Evolutionary conservation across 345 rosid species (phyloP).

Genomic region (Gossypium arboreum): DNA sequence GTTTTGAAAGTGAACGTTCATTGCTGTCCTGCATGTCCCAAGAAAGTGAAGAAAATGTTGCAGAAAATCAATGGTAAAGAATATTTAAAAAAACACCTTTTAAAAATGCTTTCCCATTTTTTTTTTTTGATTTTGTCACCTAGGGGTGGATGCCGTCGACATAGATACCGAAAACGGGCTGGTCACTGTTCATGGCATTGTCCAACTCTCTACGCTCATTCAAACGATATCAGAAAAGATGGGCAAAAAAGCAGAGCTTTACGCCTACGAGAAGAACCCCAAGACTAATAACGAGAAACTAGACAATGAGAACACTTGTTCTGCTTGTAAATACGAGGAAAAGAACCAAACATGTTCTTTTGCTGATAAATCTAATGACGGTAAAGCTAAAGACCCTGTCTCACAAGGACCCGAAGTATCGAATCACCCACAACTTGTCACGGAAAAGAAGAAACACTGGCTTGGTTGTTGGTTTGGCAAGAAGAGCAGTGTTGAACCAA

Average conservation of each 20-base stretch:
- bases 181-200: conserved; percentile 17
- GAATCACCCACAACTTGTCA: not conserved
- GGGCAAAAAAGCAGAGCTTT: conserved; percentile 18
- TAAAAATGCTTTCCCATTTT: too few relatives aligned
- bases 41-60: conserved; percentile 15
- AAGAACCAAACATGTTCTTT: not conserved
- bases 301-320: not conserved
- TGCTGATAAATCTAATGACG: not conserved
- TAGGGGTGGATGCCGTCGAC: conserved; percentile 21
- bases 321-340: not conserved
- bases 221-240: not conserved
- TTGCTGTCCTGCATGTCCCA: conserved; percentile 11
- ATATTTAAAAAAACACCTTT: not conserved
- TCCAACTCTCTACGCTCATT: conserved; percentile 13
- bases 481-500: not conserved
- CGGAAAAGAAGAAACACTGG: not conserved
- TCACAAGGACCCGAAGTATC: not conserved
- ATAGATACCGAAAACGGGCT: conserved; percentile 15
- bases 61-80: conserved; percentile 26
- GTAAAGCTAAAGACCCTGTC: not conserved
- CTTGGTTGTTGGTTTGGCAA: not conserved
- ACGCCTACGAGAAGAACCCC: conserved; percentile 18
- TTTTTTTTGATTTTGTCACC: not conserved
- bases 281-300: not conserved
- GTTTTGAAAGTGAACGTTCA: conserved; percentile 14